phyloP scores from a whole-genome alignment of 2,329 filamentous ascomycete species.

The Diplodia scrobiculata region DNA sequence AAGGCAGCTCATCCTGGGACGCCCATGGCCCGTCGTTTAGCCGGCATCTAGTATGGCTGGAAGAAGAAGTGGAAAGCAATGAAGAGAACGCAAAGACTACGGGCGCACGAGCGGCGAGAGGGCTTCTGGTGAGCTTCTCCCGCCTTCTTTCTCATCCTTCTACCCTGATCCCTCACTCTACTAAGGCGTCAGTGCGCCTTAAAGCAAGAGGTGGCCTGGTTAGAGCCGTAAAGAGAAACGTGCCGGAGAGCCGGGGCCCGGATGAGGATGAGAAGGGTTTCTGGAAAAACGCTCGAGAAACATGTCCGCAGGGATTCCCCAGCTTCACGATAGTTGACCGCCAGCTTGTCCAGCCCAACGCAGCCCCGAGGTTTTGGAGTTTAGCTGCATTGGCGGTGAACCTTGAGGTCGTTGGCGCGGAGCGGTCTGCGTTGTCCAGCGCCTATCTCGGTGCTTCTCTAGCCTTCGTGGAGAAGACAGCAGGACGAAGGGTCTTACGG shows the following conservation, averaged over 20 bases:
- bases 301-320: constrained; percentile 15
- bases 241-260: background rate
- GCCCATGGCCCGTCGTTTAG: background rate
- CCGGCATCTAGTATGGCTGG: background rate
- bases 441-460: constrained; percentile 16
- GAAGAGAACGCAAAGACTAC: background rate
- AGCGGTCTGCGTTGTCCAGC: constrained; percentile 8
- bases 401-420: background rate
- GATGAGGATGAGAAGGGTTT: background rate
- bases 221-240: background rate
- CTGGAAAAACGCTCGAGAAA: constrained; percentile 3
- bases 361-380: background rate
- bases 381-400: background rate
- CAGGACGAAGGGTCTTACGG: background rate
- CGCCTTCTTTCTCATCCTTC: background rate
- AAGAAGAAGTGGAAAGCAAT: background rate
- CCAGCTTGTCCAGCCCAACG: background rate
- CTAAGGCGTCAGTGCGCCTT: background rate
- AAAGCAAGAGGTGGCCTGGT: background rate
- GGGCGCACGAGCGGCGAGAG: background rate
- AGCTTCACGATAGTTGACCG: constrained; percentile 1
- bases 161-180: constrained; percentile 5
- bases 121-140: background rate
- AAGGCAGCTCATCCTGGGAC: background rate
- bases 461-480: background rate